phyloP scores from a whole-genome alignment of 495 filamentous ascomycete genomes.

The Penicillium psychrofluorescens region DNA sequence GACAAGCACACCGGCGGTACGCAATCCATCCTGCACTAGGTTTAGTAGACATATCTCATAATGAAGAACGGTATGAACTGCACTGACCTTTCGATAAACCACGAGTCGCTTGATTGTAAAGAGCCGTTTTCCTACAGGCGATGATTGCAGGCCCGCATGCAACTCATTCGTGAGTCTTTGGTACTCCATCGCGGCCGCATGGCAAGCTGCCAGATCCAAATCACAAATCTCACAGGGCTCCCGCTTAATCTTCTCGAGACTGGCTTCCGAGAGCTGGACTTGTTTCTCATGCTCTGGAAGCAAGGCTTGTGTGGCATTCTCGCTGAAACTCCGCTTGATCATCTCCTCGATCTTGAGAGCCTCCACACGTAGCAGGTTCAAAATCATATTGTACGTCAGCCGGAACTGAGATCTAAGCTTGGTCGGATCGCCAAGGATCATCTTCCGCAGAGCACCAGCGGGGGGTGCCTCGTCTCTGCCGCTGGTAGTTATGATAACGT shows the following conservation, averaged over 20 bases:
- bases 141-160: slow-evolving; percentile 59
- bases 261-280: slow-evolving; percentile 86
- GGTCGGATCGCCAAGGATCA: slow-evolving; percentile 94
- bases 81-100: slow-evolving; percentile 55
- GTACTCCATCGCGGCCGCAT: slow-evolving; percentile 72
- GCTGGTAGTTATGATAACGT: slow-evolving; percentile 83
- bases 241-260: slow-evolving; percentile 80
- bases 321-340: slow-evolving; percentile 98
- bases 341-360: slow-evolving; percentile 98
- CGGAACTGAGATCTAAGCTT: slow-evolving; percentile 95
- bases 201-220: slow-evolving; percentile 66
- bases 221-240: slow-evolving; percentile 81
- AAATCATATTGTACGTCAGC: slow-evolving; percentile 98
- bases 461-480: slow-evolving; percentile 84
- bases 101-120: slow-evolving; percentile 67
- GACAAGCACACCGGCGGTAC: slow-evolving; percentile 73
- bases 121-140: slow-evolving; percentile 73
- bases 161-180: slow-evolving; percentile 66
- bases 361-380: slow-evolving; percentile 91
- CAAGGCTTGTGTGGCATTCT: slow-evolving; percentile 95
- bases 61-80: not conserved
- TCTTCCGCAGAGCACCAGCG: slow-evolving; percentile 69
- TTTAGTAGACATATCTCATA: slow-evolving; percentile 7
- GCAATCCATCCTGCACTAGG: slow-evolving; percentile 56
- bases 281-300: slow-evolving; percentile 92